These are phyloP conservation scores for Jimgerdemannia flammicorona DNA, from an alignment of 192 early-diverging fungal species.

Conservation along the genomic window DNA sequence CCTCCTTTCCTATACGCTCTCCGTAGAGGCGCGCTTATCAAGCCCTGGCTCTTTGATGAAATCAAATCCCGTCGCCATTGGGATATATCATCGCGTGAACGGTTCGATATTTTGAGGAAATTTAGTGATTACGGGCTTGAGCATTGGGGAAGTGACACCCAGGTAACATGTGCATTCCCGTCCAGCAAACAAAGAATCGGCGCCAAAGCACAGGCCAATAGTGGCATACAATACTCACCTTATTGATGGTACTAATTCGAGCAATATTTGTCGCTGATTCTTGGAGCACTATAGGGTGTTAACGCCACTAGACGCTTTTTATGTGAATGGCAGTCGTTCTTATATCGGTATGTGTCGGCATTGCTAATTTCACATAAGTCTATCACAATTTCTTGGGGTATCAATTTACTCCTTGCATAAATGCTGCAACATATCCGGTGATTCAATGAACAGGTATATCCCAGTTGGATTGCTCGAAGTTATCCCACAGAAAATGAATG, in stretches of 20 bases:
- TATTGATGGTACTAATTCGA: constrained; percentile 6
- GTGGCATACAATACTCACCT: background rate
- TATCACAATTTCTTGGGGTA: no score
- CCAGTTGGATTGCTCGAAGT: constrained; percentile 92
- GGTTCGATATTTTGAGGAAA: constrained; percentile 83
- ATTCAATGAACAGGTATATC: constrained; percentile 62
- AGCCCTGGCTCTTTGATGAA: constrained; percentile 97
- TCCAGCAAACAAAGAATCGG: no score
- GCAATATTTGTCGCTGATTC: no score
- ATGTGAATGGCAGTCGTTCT: constrained; percentile 77
- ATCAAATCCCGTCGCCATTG: constrained; percentile 82
- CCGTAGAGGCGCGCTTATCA: constrained; percentile 68
- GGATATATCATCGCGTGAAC: constrained; percentile 88
- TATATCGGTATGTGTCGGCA: constrained; percentile 24
- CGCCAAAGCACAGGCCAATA: background rate
- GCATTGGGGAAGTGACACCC: constrained; percentile 90
- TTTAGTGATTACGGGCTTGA: constrained; percentile 89
- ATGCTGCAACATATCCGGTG: constrained; percentile 78
- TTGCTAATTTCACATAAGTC: no score
- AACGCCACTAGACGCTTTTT: constrained; percentile 77
- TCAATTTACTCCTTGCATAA: constrained; percentile 55
- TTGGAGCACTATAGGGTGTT: constrained; percentile 49
- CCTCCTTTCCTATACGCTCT: background rate
- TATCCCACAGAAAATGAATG: constrained; percentile 88
- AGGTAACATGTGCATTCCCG: background rate